A percentile compares a stretch with the other conserved stretches of the same genome.
Conservation (phyloP, 2,329 filamentous ascomycete species). For the Penicillium carneum region DNA sequence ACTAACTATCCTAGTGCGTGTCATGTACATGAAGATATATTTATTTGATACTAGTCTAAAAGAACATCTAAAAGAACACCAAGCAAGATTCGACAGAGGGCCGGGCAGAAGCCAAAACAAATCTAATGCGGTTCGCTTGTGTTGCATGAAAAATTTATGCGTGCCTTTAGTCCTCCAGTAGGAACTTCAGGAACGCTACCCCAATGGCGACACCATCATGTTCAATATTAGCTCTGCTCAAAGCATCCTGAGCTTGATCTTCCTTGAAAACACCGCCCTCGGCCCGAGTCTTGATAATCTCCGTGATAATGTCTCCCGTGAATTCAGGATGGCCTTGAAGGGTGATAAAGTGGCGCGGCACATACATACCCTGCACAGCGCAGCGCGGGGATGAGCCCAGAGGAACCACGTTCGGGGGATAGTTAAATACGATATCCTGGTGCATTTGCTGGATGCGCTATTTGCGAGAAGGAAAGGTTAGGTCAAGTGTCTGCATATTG, state of each 20-base stretch:
- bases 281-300: slow-evolving; percentile 71
- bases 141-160: background rate
- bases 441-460: slow-evolving; percentile 80
- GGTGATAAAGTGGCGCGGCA: slow-evolving; percentile 70
- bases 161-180: slow-evolving; percentile 61
- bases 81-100: background rate
- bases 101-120: background rate
- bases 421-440: slow-evolving; percentile 73
- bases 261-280: slow-evolving; percentile 73
- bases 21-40: slow-evolving; percentile 1
- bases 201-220: slow-evolving; percentile 84
- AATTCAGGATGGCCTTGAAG: slow-evolving; percentile 91
- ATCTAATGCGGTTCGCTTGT: background rate
- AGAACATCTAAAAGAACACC: too few species aligned
- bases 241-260: slow-evolving; percentile 71
- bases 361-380: slow-evolving; percentile 80
- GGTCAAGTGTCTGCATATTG: background rate
- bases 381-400: slow-evolving; percentile 73
- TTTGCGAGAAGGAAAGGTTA: background rate
- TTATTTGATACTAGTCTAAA: background rate
- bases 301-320: slow-evolving; percentile 71
- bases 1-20: slow-evolving; percentile 1
- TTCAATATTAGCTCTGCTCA: slow-evolving; percentile 67
- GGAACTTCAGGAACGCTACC: slow-evolving; percentile 76
- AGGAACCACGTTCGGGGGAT: slow-evolving; percentile 67